These are phyloP conservation scores for Septoria petroselini DNA, from an alignment of 2,329 filamentous ascomycete genomes.

Conservation along the genomic window DNA sequence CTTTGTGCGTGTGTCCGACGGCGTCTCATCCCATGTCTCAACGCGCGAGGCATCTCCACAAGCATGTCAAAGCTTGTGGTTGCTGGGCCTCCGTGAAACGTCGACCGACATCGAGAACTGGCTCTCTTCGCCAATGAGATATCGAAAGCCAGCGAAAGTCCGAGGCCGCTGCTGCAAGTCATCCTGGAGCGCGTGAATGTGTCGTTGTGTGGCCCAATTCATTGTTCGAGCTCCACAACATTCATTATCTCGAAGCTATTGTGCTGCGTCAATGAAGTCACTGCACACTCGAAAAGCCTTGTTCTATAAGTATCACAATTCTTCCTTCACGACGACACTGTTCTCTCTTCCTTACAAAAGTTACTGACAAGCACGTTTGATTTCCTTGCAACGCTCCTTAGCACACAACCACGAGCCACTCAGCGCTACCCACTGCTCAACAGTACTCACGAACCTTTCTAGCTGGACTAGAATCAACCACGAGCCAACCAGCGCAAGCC, in stretches of 20 bases:
- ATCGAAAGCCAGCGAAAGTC: background rate
- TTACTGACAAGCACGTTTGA: conserved; percentile 4
- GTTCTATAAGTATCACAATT: conserved; percentile 13
- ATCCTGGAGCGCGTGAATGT: conserved; percentile 10
- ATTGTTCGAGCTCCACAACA: conserved; percentile 5
- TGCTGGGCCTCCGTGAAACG: conserved; percentile 14
- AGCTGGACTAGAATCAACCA: conserved; percentile 24
- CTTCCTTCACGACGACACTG: conserved; percentile 8
- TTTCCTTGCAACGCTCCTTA: conserved; percentile 14
- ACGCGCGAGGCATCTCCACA: conserved; percentile 3
- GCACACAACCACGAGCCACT: conserved; percentile 9
- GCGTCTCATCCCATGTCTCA: conserved; percentile 4
- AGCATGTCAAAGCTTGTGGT: conserved; percentile 8
- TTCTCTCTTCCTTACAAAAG: conserved; percentile 6
- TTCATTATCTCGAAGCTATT: conserved; percentile 19
- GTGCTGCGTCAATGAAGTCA: conserved; percentile 18
- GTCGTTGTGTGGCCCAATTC: conserved; percentile 5
- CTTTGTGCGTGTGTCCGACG: conserved; percentile 3
- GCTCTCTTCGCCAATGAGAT: conserved; percentile 6
- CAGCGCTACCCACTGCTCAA: conserved; percentile 13
- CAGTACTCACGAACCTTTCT: conserved; percentile 19
- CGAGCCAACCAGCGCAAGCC: conserved; percentile 4
- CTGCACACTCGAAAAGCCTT: conserved; percentile 13
- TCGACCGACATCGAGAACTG: conserved; percentile 2
- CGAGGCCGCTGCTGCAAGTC: background rate